phyloP scores from a whole-genome alignment of 768 basidiomycete genomes.

The Filobasidium wieringae region DNA sequence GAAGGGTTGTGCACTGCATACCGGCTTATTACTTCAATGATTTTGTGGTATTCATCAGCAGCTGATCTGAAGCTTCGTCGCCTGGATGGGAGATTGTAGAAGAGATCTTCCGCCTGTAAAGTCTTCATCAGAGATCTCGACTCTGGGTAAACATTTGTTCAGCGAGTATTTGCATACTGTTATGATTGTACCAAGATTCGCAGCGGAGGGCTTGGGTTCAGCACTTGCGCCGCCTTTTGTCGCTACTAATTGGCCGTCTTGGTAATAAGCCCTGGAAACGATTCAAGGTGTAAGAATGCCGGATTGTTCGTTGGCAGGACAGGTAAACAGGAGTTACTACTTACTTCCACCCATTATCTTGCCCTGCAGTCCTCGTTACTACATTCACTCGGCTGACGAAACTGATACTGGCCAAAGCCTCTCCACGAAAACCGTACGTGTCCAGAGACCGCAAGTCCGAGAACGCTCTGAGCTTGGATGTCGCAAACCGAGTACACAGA shows the following conservation, averaged over 20 bases:
- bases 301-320: no score
- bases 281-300: not conserved
- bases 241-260: slow-evolving; percentile 61
- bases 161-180: not conserved
- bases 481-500: slow-evolving; percentile 87
- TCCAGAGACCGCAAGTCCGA: slow-evolving; percentile 70
- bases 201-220: slow-evolving; percentile 81
- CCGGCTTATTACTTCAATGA: slow-evolving; percentile 79
- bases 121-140: not conserved
- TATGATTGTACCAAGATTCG: slow-evolving; percentile 47
- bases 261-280: slow-evolving; percentile 58
- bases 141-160: not conserved
- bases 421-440: slow-evolving; percentile 94
- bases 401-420: slow-evolving; percentile 89
- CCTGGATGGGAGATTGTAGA: slow-evolving; percentile 83
- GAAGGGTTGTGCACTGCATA: slow-evolving; percentile 90
- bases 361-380: slow-evolving; percentile 73
- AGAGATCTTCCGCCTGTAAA: slow-evolving; percentile 82
- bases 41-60: slow-evolving; percentile 82
- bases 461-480: slow-evolving; percentile 78
- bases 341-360: slow-evolving; percentile 85
- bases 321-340: no score
- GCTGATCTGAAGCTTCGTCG: slow-evolving; percentile 68
- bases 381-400: slow-evolving; percentile 76
- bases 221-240: slow-evolving; percentile 43